Evolutionary conservation across 1,284 basidiomycete genomes (phyloP).

Genomic region (Thelephora terrestris): DNA sequence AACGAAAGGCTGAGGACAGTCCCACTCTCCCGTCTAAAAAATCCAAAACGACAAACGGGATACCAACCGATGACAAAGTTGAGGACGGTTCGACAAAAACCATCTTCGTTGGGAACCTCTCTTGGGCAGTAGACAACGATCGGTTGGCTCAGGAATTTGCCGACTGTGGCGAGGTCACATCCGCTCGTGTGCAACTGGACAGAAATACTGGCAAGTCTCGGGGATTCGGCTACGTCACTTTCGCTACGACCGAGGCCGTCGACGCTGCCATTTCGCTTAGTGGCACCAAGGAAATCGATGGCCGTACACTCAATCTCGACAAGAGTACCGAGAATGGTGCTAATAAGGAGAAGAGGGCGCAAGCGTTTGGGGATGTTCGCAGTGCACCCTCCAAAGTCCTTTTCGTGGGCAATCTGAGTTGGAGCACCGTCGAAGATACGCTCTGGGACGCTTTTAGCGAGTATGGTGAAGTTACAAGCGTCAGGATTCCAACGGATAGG

Average conservation of each 20-base stretch:
- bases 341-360: conserved; percentile 60
- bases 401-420: conserved; percentile 90
- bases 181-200: conserved; percentile 87
- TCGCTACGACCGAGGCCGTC: conserved; percentile 65
- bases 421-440: conserved; percentile 70
- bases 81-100: conserved; percentile 47
- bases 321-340: conserved; percentile 51
- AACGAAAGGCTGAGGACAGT: conserved; percentile 80
- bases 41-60: conserved; percentile 58
- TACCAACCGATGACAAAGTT: conserved; percentile 28
- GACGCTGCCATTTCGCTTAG: conserved; percentile 71
- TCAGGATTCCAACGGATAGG: conserved; percentile 89
- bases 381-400: conserved; percentile 71
- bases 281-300: conserved; percentile 80
- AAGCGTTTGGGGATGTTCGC: conserved; percentile 64
- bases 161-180: conserved; percentile 79
- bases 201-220: conserved; percentile 81
- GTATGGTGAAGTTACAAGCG: conserved; percentile 81
- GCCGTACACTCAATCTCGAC: conserved; percentile 84
- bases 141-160: conserved; percentile 91
- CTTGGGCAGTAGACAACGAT: conserved; percentile 97
- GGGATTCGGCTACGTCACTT: conserved; percentile 95
- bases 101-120: conserved; percentile 89
- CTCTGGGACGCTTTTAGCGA: conserved; percentile 92
- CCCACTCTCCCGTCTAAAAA: conserved; percentile 67